A percentile compares a stretch with the other conserved stretches of the same genome.
These are phyloP conservation scores for Tetrahymena elliotti DNA, from an alignment of 73 alveolate genomes.

Conservation along the genomic window DNA sequence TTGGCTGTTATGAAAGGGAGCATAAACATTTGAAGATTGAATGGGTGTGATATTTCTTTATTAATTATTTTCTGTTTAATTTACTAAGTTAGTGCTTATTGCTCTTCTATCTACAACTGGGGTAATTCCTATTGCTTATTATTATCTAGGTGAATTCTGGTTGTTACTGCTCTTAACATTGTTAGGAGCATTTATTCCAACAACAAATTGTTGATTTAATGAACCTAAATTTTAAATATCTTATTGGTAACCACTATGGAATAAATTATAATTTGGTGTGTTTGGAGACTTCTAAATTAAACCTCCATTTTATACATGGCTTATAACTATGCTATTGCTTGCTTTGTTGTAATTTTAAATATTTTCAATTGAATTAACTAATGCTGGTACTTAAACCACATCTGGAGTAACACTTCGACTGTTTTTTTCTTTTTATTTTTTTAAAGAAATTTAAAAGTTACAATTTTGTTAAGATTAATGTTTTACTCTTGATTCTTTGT, in stretches of 20 bases:
- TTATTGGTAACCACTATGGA: too few species aligned
- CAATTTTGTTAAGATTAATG: neutral
- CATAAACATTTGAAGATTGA: neutral
- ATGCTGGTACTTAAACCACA: neutral
- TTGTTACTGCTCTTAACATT: neutral
- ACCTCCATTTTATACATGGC: neutral
- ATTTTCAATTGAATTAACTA: neutral
- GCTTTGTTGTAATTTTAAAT: neutral
- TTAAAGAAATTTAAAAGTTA: neutral
- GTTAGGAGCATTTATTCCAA: neutral
- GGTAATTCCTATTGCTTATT: neutral
- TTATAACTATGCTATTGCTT: neutral
- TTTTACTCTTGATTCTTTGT: neutral
- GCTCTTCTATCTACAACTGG: neutral
- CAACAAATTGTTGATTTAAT: neutral
- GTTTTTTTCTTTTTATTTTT: neutral
- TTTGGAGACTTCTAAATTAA: neutral
- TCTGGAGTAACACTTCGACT: neutral
- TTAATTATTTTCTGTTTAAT: neutral
- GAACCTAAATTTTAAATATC: neutral
- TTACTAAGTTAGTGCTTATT: neutral
- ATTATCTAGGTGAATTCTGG: neutral
- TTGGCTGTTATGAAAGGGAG: neutral
- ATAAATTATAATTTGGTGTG: neutral
- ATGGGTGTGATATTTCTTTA: neutral